phyloP scores from a whole-genome alignment of 176 grass and related monocot genomes.

The Aegilops longissima region DNA sequence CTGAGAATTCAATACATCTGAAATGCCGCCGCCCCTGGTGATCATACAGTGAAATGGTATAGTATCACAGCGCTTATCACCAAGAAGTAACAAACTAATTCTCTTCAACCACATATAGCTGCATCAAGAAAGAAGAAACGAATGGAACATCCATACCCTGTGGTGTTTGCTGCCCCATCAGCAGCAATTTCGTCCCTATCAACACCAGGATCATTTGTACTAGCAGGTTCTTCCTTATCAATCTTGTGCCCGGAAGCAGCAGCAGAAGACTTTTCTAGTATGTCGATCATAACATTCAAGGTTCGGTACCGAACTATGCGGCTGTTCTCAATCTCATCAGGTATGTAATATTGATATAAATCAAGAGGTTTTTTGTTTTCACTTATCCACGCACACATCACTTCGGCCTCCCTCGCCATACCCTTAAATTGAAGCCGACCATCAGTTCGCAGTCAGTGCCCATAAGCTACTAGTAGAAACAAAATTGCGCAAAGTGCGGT shows the following conservation, averaged over 20 bases:
- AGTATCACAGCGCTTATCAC: background rate
- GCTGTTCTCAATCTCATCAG: background rate
- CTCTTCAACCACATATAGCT: background rate
- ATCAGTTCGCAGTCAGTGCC: background rate
- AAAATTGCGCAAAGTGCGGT: background rate
- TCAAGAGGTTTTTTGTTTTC: background rate
- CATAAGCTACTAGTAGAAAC: background rate
- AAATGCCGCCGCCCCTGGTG: background rate
- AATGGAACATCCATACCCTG: background rate
- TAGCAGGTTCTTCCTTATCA: background rate
- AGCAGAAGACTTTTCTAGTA: background rate
- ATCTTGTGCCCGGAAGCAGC: background rate
- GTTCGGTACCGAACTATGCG: background rate
- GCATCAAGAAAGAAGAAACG: background rate
- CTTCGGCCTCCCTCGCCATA: background rate
- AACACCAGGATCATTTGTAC: background rate
- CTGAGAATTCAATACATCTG: background rate
- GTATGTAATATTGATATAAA: background rate
- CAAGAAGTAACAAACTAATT: slow-evolving; percentile 1
- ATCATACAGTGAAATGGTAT: background rate
- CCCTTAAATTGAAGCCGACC: slow-evolving; percentile 12
- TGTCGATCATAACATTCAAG: background rate
- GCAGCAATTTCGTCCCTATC: background rate
- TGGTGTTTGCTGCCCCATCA: background rate
- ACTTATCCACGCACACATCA: background rate